Percentiles rank a stretch among this genome's conserved stretches.
Evolutionary conservation across 2,329 filamentous ascomycete species (phyloP).

Genomic region (Penicillium sp.): DNA sequence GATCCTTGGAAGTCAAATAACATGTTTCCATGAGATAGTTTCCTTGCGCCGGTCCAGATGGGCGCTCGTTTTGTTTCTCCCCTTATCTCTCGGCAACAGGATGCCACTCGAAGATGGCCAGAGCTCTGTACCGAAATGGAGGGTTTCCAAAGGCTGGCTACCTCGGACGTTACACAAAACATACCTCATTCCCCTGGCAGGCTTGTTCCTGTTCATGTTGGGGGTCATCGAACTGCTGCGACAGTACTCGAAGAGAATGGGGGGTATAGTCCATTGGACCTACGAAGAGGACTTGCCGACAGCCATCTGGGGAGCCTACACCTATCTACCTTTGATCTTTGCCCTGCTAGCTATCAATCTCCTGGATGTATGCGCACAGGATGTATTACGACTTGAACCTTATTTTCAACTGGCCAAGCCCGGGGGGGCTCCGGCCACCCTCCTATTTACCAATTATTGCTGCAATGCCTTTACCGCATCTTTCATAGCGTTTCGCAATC

Average conservation of each 20-base stretch:
- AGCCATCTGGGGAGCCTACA: constrained; percentile 15
- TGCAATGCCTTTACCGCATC: constrained; percentile 25
- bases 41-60: neutral
- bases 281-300: constrained; percentile 11
- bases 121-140: neutral
- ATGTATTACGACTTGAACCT: constrained; percentile 28
- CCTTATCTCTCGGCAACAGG: neutral
- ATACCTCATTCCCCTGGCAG: constrained; percentile 18
- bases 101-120: constrained; percentile 2
- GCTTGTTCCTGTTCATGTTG: constrained; percentile 18
- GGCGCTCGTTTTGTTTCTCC: neutral
- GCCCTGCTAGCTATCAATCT: constrained; percentile 22
- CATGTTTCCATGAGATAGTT: neutral
- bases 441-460: constrained; percentile 29
- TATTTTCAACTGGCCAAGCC: constrained; percentile 27
- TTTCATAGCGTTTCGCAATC: constrained; percentile 22
- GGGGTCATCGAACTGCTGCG: constrained; percentile 18
- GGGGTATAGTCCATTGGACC: constrained; percentile 19
- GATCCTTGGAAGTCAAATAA: neutral
- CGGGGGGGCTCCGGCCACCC: constrained; percentile 12
- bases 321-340: constrained; percentile 20
- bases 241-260: constrained; percentile 17
- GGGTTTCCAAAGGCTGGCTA: constrained; percentile 11
- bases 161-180: constrained; percentile 18
- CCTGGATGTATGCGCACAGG: constrained; percentile 24